A percentile compares a stretch with the other conserved stretches of the same genome.
Conservation (phyloP, 441 rosid species). For the Aleurites moluccanus region DNA sequence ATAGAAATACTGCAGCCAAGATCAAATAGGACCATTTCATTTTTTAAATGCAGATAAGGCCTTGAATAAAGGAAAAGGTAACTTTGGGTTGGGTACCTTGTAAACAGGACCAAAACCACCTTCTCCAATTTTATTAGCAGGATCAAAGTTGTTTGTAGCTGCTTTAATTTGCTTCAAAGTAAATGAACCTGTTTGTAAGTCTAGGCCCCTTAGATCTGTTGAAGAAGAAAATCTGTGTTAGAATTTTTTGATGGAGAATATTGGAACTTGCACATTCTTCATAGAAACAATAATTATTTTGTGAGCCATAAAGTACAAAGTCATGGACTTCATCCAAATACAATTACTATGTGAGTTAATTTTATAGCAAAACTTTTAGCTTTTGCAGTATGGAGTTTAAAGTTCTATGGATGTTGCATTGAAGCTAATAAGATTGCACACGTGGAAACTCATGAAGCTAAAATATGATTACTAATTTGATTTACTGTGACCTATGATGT, state of each 20-base stretch:
- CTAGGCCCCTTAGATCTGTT: conserved; percentile 35
- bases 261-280: neutral
- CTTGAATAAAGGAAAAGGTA: neutral
- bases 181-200: conserved; percentile 36
- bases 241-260: neutral
- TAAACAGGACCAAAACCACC: conserved; percentile 59
- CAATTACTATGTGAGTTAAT: neutral
- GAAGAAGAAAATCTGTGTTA: neutral
- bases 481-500: too few species aligned
- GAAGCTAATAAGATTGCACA: too few species aligned
- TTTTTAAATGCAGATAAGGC: neutral
- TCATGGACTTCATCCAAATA: neutral
- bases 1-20: too few species aligned
- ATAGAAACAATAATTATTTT: neutral
- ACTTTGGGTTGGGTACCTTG: conserved; percentile 30
- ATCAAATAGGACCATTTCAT: neutral
- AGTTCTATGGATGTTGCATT: too few species aligned
- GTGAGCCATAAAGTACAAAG: neutral
- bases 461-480: too few species aligned
- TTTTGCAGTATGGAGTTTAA: neutral
- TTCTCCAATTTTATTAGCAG: conserved; percentile 47
- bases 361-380: neutral
- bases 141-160: conserved; percentile 44
- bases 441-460: too few species aligned
- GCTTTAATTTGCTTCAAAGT: conserved; percentile 41